Evolutionary conservation across 805 yeast genomes (phyloP).

Genomic region (Suhomyces vadensis): DNA sequence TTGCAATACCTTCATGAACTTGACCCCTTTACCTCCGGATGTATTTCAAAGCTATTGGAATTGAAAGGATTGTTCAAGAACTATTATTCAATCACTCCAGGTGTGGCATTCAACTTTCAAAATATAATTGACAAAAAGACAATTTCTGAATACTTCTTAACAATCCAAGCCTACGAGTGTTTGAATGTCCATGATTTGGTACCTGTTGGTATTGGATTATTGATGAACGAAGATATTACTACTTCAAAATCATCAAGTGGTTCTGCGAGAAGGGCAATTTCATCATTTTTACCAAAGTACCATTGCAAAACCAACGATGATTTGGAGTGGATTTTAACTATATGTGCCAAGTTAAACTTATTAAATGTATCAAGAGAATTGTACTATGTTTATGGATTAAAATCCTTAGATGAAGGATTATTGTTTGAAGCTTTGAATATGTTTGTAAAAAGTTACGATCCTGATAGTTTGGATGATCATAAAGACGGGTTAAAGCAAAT

Average conservation of each 20-base stretch:
- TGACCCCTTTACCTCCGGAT: constrained; percentile 65
- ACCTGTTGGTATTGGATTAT: constrained; percentile 69
- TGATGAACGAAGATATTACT: constrained; percentile 42
- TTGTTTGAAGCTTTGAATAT: constrained; percentile 63
- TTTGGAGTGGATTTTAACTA: constrained; percentile 72
- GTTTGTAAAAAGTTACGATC: constrained; percentile 63
- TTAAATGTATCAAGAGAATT: constrained; percentile 58
- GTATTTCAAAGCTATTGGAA: constrained; percentile 60
- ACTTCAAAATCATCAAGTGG: constrained; percentile 44
- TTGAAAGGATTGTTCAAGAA: constrained; percentile 56
- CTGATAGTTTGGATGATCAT: constrained; percentile 18
- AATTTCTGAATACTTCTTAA: constrained; percentile 57
- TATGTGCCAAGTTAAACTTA: constrained; percentile 67
- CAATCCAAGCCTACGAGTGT: constrained; percentile 56
- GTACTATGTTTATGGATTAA: constrained; percentile 50
- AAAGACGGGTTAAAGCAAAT: constrained; percentile 43
- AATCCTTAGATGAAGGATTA: constrained; percentile 53
- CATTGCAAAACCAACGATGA: constrained; percentile 70
- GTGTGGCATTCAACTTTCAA: constrained; percentile 12
- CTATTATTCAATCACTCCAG: constrained; percentile 28
- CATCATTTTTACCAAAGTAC: constrained; percentile 60
- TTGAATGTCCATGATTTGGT: constrained; percentile 53
- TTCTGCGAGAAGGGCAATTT: constrained; percentile 39
- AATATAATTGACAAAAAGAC: constrained; percentile 22
- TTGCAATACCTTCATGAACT: constrained; percentile 59